Base-by-base conservation (phyloP, 495 filamentous ascomycete genomes). In the Hapsidospora chrysogenum region DNA sequence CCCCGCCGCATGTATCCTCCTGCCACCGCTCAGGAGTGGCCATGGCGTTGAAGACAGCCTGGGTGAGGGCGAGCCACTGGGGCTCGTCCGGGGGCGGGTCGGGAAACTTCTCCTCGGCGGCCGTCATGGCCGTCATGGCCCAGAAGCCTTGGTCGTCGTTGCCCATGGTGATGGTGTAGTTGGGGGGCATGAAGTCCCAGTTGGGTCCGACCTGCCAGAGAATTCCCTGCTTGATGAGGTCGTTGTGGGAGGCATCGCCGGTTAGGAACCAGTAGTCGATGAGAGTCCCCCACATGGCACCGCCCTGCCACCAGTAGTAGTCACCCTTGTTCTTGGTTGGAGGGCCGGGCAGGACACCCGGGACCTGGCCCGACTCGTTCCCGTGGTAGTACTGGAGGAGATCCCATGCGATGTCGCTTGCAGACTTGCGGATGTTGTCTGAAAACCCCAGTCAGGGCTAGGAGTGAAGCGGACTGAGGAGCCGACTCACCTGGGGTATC, bases 131-230 rank as follows among this genome's bases (percentile, higher is more conserved):
- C 27, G 80, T 63, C 56, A 84, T 73, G 33, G 59, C 76, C 81
- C 77, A 84, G 50, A 83, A 82, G 30, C 53, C 68, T 50, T 86
- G 80, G 47, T 92, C 84, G 47, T 89, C 83, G 44, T 92, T 92
- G 23, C 83, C 83, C 41, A 83, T 70, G 0, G 78, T 78, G 35
- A 71, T 64, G 15, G 75, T 80, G 39, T 81, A 78, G 52, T 92
- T 87, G 18, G 46, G 51, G 6, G 73, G 72, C 52, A 76, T 74
- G 58, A 71, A 86, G 53, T 86, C 71, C 34, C 68, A 44, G 39
- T 72, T 48, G 15, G 67, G 61, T 16, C 78, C 80, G 27, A 71
- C 69, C 48, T 87, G 81, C 47, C 50, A 68, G 33, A 81, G 63
- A 60, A 87, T 59, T n/a, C 71, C 75, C 9, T 74, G 45, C 13